A percentile compares a stretch with the other conserved stretches of the same genome.
phyloP scores from a whole-genome alignment of 73 alveolate species.

The Blepharisma japonicum region DNA sequence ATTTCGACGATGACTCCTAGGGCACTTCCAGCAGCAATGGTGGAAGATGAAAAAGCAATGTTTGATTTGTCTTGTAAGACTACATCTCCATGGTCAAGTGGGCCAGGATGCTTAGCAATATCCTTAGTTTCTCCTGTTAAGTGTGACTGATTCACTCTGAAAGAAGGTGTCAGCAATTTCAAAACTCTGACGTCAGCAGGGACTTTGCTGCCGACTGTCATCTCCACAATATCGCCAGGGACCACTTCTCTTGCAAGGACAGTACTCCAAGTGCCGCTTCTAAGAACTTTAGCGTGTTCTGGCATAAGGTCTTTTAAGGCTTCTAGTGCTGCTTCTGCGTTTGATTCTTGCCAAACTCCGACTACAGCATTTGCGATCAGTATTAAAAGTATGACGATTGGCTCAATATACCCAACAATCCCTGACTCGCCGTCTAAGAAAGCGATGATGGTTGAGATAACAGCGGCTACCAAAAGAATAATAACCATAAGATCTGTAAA shows the following conservation, averaged over 20 bases:
- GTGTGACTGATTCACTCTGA: conserved; percentile 91
- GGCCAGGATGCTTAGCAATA: conserved; percentile 48
- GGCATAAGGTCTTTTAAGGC: conserved; percentile 86
- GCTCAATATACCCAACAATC: conserved; percentile 88
- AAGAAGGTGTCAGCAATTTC: conserved; percentile 66
- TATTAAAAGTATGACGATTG: conserved; percentile 89
- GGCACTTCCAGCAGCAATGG: conserved; percentile 80
- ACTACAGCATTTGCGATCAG: conserved; percentile 85
- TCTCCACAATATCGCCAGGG: conserved; percentile 87
- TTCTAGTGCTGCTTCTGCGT: conserved; percentile 95
- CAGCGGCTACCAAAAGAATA: conserved; percentile 87
- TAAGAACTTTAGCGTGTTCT: conserved; percentile 63
- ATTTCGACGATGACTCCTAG: conserved; percentile 80
- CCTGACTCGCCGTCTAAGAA: conserved; percentile 67
- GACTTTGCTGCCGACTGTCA: conserved; percentile 85
- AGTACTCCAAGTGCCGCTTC: conserved; percentile 76
- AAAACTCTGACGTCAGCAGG: conserved; percentile 95
- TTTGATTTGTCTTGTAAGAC: conserved; percentile 50
- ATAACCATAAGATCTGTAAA: conserved; percentile 90
- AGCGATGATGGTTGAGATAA: conserved; percentile 85
- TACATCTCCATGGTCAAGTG: conserved; percentile 24
- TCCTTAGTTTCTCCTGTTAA: conserved; percentile 94
- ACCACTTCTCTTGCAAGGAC: conserved; percentile 81
- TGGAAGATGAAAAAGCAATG: conserved; percentile 87
- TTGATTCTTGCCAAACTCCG: conserved; percentile 92